These are phyloP conservation scores for Aspergillus mulundensis DNA, from an alignment of 495 filamentous ascomycete species.

Conservation along the genomic window DNA sequence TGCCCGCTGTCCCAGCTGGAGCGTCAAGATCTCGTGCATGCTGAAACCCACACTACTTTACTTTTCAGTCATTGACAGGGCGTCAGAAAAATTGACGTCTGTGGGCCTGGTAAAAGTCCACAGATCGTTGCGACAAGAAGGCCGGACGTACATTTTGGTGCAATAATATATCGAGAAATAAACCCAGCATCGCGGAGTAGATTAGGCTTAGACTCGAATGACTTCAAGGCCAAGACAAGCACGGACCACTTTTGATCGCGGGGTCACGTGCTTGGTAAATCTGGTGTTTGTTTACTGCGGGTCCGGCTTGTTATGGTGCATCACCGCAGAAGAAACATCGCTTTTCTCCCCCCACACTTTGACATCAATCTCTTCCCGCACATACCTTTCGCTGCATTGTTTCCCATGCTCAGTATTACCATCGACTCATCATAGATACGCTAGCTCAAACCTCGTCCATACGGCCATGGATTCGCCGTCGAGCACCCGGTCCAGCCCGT, in stretches of 20 bases:
- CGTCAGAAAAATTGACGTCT: neutral
- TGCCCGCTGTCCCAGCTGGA: constrained; percentile 87
- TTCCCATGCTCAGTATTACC: constrained; percentile 23
- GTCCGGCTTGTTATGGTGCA: constrained; percentile 25
- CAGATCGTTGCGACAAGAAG: neutral
- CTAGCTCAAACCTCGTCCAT: constrained; percentile 7
- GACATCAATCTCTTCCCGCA: constrained; percentile 13
- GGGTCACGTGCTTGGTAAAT: neutral
- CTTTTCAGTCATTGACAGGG: neutral
- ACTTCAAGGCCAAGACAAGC: neutral
- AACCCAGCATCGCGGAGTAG: neutral
- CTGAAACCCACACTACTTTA: neutral
- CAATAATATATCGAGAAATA: neutral
- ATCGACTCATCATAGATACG: neutral
- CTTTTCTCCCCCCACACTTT: neutral
- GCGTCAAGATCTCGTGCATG: constrained; percentile 95
- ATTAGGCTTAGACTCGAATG: neutral
- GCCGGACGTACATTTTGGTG: constrained; percentile 6
- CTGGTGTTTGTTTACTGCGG: neutral
- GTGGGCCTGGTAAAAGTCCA: constrained; percentile 1
- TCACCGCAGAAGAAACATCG: constrained; percentile 26
- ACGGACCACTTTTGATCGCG: constrained; percentile 9
- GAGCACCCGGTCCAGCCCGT: constrained; percentile 37
- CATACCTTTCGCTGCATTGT: constrained; percentile 3
- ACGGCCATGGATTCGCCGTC: constrained; percentile 41